These are phyloP conservation scores for Fraxinus velutina DNA, from an alignment of 305 asterid genomes.

Conservation along the genomic window DNA sequence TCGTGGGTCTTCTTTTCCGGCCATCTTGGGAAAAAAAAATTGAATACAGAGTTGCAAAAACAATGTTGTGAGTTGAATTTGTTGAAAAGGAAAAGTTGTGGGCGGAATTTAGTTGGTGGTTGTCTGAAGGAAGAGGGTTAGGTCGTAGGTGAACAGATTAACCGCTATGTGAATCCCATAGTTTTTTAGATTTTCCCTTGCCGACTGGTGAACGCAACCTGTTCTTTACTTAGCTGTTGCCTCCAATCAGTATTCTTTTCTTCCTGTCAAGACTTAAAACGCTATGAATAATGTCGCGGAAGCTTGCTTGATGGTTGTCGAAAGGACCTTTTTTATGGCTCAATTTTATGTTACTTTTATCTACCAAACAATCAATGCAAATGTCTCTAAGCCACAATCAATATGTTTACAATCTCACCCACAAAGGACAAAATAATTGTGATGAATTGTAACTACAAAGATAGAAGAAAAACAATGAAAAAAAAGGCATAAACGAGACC, in stretches of 20 bases:
- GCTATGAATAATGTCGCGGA: too few relatives aligned
- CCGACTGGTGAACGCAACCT: background rate
- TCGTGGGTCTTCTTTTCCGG: constrained; percentile 3
- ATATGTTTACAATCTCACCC: too few relatives aligned
- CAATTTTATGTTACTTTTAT: too few relatives aligned
- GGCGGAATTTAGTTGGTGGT: background rate
- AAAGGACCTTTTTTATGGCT: too few relatives aligned
- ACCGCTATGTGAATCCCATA: background rate
- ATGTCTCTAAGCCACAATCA: too few relatives aligned
- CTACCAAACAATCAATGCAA: too few relatives aligned
- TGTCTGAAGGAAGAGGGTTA: background rate
- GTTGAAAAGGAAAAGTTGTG: background rate
- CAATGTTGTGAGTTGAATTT: background rate
- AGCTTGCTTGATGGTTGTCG: too few relatives aligned
- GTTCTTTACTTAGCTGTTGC: too few relatives aligned
- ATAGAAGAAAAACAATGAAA: too few relatives aligned
- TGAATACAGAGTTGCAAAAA: background rate
- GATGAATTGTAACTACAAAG: too few relatives aligned
- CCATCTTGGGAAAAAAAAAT: background rate
- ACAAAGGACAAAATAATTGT: too few relatives aligned
- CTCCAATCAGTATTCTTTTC: background rate
- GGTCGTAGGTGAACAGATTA: background rate
- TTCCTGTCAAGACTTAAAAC: background rate
- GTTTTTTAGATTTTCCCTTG: background rate
- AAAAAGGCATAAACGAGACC: too few relatives aligned